Conservation (phyloP, 495 filamentous ascomycete species). For the Podospora bellae-mahoneyi region DNA sequence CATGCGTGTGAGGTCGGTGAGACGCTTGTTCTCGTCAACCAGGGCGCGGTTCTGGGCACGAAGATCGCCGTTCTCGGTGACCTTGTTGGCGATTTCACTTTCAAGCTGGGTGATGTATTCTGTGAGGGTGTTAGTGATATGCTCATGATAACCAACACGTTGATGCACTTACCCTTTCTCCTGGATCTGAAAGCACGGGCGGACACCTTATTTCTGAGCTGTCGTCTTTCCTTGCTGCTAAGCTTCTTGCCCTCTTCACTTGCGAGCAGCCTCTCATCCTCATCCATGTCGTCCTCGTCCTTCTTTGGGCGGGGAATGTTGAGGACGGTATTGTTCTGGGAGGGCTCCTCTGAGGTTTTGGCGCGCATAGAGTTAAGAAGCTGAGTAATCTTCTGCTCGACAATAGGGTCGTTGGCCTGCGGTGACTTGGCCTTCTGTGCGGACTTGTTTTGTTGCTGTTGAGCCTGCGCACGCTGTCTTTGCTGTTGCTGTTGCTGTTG, state of each 20-base stretch:
- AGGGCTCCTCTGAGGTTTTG: constrained; percentile 52
- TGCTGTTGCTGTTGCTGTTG: constrained; percentile 64
- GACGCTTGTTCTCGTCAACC: constrained; percentile 73
- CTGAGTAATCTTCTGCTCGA: constrained; percentile 82
- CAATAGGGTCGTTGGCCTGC: constrained; percentile 58
- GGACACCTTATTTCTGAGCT: constrained; percentile 96
- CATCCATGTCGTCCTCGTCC: constrained; percentile 97
- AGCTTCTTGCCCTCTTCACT: constrained; percentile 98
- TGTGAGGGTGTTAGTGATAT: constrained; percentile 53
- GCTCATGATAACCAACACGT: not conserved
- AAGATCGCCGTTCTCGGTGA: constrained; percentile 68
- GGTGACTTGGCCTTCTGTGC: constrained; percentile 42
- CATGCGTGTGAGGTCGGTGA: constrained; percentile 73
- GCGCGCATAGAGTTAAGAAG: constrained; percentile 81
- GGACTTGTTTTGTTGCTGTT: constrained; percentile 44
- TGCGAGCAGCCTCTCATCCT: constrained; percentile 87
- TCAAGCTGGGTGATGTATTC: constrained; percentile 96
- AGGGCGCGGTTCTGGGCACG: constrained; percentile 68
- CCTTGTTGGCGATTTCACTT: constrained; percentile 69
- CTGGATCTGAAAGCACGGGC: constrained; percentile 92
- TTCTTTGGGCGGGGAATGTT: constrained; percentile 63
- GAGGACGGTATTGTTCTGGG: constrained; percentile 48
- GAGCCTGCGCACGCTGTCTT: constrained; percentile 46
- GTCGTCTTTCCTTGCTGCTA: constrained; percentile 87
- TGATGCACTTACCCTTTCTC: constrained; percentile 73